phyloP scores from a whole-genome alignment of 2,329 filamentous ascomycete species.

The Aspergillus costaricaensis region DNA sequence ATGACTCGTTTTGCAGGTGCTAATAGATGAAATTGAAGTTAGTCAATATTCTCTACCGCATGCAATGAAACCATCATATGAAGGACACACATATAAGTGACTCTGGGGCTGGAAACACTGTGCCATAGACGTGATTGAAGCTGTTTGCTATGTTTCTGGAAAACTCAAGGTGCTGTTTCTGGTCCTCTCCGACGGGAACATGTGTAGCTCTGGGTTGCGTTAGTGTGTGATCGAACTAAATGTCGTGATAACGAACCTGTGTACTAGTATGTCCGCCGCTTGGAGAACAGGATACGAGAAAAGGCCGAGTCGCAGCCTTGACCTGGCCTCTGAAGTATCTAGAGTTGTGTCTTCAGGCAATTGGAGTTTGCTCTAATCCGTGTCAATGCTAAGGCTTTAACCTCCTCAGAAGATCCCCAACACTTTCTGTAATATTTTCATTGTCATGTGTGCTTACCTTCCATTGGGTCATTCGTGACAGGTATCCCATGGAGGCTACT shows the following conservation, averaged over 20 bases:
- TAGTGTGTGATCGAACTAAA: conserved; percentile 14
- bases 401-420: no score
- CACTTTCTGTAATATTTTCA: no score
- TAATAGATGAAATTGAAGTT: conserved; percentile 33
- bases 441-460: conserved; percentile 61
- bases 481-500: conserved; percentile 84
- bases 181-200: conserved; percentile 95
- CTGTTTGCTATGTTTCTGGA: conserved; percentile 79
- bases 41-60: conserved; percentile 3
- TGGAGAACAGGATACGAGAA: conserved; percentile 97
- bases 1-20: conserved; percentile 83
- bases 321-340: conserved; percentile 58
- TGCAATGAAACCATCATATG: neutral
- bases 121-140: conserved; percentile 76
- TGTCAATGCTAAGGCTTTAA: conserved; percentile 9
- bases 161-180: conserved; percentile 91
- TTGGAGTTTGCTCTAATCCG: conserved; percentile 68
- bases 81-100: conserved; percentile 67
- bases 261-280: conserved; percentile 89
- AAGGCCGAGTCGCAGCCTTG: conserved; percentile 77
- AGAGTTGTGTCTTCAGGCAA: conserved; percentile 61
- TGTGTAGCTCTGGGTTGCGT: conserved; percentile 69
- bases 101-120: conserved; percentile 65
- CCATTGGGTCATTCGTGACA: conserved; percentile 99
- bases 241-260: conserved; percentile 55